Conservation (phyloP, 2,329 filamentous ascomycete species). For the Colletotrichum sp. region DNA sequence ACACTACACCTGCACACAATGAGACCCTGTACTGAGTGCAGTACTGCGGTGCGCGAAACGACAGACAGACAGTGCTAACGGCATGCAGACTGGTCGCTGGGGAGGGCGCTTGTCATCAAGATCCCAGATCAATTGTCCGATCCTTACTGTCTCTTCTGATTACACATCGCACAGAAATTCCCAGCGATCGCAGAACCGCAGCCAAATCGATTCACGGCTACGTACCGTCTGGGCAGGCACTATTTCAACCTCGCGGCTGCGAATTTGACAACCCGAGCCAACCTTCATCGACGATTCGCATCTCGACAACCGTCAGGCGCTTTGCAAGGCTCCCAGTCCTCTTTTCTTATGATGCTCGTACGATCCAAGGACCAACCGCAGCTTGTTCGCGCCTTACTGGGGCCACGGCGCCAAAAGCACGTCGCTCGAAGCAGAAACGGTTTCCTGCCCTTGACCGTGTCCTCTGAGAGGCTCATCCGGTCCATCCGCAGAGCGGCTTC, state of each 20-base stretch:
- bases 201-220: background rate
- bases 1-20: background rate
- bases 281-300: background rate
- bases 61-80: background rate
- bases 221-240: background rate
- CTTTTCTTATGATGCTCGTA: background rate
- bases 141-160: background rate
- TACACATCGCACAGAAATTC: background rate
- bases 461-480: background rate
- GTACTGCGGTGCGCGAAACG: background rate
- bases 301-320: background rate
- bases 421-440: background rate
- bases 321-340: background rate
- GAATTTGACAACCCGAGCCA: background rate
- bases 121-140: background rate
- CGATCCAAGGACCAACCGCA: background rate
- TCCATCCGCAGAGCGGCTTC: background rate
- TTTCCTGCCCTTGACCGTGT: background rate
- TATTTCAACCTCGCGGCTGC: background rate
- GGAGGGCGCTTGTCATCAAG: background rate
- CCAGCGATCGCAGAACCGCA: background rate
- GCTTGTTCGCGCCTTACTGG: background rate
- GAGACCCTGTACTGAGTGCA: background rate
- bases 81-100: background rate
- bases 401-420: background rate